A percentile compares a stretch with the other conserved stretches of the same genome.
Evolutionary conservation across 257 asterid species (phyloP).

Genomic region (Lycium ferocissimum): DNA sequence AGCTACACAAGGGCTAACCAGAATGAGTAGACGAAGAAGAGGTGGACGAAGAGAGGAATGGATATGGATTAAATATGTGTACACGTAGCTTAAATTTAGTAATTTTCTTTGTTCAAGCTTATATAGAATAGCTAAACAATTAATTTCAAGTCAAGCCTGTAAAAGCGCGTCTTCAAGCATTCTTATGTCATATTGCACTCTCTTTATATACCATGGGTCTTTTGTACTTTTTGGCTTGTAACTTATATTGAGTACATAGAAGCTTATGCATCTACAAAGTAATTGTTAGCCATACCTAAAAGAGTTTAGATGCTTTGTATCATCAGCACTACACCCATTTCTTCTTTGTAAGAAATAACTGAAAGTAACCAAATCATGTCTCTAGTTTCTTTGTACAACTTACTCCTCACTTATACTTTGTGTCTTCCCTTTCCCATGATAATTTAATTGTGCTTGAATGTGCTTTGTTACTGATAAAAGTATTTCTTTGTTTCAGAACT

Average conservation of each 20-base stretch:
- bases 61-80: background rate
- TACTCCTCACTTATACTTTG: background rate
- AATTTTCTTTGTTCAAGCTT: background rate
- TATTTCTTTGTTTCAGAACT: slow-evolving; percentile 67
- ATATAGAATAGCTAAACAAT: background rate
- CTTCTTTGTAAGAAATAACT: background rate
- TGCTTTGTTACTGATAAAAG: slow-evolving; percentile 15
- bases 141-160: background rate
- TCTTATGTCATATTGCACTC: background rate
- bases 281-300: background rate
- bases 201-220: background rate
- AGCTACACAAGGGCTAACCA: background rate
- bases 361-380: background rate
- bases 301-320: background rate
- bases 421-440: slow-evolving; percentile 7
- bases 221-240: background rate
- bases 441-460: background rate
- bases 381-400: background rate
- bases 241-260: background rate
- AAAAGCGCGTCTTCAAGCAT: background rate
- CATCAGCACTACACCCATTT: background rate
- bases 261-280: slow-evolving; percentile 2
- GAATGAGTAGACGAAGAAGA: background rate
- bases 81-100: background rate
- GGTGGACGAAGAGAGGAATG: background rate